These are phyloP conservation scores for Raffaelea albimanens DNA, from an alignment of 2,329 filamentous ascomycete genomes.

Conservation along the genomic window DNA sequence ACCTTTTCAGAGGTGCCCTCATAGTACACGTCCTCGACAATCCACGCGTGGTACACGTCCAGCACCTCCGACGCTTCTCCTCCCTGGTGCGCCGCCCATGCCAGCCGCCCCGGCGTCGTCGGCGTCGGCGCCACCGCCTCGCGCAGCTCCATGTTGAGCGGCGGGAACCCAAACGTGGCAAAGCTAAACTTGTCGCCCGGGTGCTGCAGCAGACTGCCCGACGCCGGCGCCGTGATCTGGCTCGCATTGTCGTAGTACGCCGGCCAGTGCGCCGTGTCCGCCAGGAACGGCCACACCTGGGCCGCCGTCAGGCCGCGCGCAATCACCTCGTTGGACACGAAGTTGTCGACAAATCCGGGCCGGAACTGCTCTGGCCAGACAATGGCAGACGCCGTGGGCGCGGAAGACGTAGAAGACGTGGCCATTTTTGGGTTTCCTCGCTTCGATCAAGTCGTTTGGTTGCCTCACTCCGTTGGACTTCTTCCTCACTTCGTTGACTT, in stretches of 20 bases:
- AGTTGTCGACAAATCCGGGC: slow-evolving; percentile 4
- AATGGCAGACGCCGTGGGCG: background rate
- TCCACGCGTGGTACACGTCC: slow-evolving; percentile 5
- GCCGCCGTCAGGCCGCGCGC: background rate
- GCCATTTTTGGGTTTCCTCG: too few relatives aligned
- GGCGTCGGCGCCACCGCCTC: background rate
- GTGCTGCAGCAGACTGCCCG: background rate
- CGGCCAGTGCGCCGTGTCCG: slow-evolving; percentile 1
- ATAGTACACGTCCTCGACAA: slow-evolving; percentile 1
- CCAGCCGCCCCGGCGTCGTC: background rate
- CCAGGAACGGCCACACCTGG: slow-evolving; percentile 1
- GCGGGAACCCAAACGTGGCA: slow-evolving; percentile 2
- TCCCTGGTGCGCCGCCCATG: background rate
- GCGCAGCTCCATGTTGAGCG: background rate
- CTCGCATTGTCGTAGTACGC: slow-evolving; percentile 4
- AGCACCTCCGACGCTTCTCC: background rate
- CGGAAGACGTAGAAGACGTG: too few relatives aligned
- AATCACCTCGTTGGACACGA: slow-evolving; percentile 7
- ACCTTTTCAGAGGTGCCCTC: background rate
- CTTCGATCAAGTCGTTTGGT: too few relatives aligned
- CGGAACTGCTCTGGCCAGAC: slow-evolving; percentile 4
- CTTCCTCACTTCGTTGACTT: too few relatives aligned
- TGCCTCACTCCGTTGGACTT: too few relatives aligned
- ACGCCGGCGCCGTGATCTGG: background rate
- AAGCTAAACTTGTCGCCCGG: slow-evolving; percentile 2